Base-by-base conservation (phyloP, 2,329 filamentous ascomycete species). In the Acarospora socialis region DNA sequence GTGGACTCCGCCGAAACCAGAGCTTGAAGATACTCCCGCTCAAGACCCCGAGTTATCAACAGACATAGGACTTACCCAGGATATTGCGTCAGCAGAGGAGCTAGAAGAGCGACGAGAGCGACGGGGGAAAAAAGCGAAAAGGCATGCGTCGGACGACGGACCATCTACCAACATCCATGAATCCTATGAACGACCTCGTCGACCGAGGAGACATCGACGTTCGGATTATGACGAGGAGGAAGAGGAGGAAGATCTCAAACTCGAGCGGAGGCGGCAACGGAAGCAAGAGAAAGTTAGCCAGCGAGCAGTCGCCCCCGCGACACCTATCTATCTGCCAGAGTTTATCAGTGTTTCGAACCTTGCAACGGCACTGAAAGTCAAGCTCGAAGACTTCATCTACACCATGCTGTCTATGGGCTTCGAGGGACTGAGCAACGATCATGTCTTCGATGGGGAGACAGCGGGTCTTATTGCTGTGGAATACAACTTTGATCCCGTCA, bases 401-500 rank as follows among this genome's bases (percentile, higher is more conserved):
- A 82, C 84, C 47, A 66, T 98, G 54, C 70, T 75, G 49, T 72
- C 90, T 32, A 73, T 95, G 48, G 92, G 90, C 0, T 98, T 94
- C 43, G 83, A 93, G 46, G 79, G 86, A 30, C 71, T 87, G 10
- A 73, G 73, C 9, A 69, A 76, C 31, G 83, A 87, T 46, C 84
- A 87, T 48, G 73, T 98, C 39, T 70, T 98, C 52, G 87, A 87
- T 39, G 76, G 83, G 7, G 87, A 95, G 52, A 90, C 82, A 28
- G 87, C 87, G 2, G 81, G 81, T 5, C 66, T 98, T 33, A 79
- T 98, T 44, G 84, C 84, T 3, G 75, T 82, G 55, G 87, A 98
- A 51, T 95, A 87, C 52, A 86, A 87, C 30, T 93, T 80, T 43
- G 84, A 95, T 38, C 81, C 87, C 1, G 75, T 78, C 2, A 70